phyloP scores from a whole-genome alignment of 768 basidiomycete genomes.

The Boletus edulis region DNA sequence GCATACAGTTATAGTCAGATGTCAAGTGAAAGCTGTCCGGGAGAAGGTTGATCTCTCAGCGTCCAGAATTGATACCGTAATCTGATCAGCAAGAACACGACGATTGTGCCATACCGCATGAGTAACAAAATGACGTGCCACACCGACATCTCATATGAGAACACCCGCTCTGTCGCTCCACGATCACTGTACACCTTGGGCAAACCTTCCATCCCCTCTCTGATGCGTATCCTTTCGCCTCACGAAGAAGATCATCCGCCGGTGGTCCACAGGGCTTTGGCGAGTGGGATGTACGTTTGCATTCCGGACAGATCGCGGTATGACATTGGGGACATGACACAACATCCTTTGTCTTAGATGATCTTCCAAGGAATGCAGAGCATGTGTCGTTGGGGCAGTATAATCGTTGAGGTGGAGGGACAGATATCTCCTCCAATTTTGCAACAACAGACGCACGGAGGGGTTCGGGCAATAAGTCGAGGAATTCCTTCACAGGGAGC shows the following conservation, averaged over 20 bases:
- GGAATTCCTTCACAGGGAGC: not conserved
- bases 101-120: not conserved
- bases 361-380: not conserved
- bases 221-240: not conserved
- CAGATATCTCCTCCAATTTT: not conserved
- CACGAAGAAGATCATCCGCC: not conserved
- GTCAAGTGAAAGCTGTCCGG: too few relatives aligned
- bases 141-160: not conserved
- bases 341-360: not conserved
- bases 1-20: too few relatives aligned
- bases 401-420: not conserved
- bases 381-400: not conserved
- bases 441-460: not conserved
- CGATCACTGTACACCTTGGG: not conserved
- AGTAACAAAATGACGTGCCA: not conserved
- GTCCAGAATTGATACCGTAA: too few relatives aligned
- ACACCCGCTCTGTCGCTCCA: not conserved
- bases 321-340: not conserved
- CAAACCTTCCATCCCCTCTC: not conserved
- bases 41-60: too few relatives aligned
- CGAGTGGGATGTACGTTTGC: not conserved
- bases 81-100: not conserved
- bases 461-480: not conserved
- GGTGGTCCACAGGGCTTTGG: not conserved
- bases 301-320: not conserved